phyloP scores from a whole-genome alignment of 768 basidiomycete species.

The Leccinellum rugosiceps region DNA sequence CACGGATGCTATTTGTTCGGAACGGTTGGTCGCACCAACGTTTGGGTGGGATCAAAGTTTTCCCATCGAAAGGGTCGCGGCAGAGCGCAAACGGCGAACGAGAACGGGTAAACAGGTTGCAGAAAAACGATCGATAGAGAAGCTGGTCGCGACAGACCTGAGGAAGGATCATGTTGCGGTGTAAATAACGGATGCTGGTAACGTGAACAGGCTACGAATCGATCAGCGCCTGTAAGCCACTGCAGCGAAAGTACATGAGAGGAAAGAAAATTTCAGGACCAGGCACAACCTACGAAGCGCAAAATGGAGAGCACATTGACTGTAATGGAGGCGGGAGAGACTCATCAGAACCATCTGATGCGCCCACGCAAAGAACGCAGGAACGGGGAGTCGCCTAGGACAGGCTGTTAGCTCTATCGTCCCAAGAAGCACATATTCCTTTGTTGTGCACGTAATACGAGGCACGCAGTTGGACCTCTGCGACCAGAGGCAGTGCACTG shows the following conservation, averaged over 20 bases:
- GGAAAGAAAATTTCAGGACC: conserved; percentile 6
- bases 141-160: not conserved
- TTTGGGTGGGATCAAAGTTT: conserved; percentile 1
- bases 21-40: conserved; percentile 4
- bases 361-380: conserved; percentile 9
- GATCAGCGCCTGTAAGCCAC: not conserved
- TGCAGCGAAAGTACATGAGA: not conserved
- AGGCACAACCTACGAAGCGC: conserved; percentile 11
- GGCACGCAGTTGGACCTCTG: not conserved
- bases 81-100: not conserved
- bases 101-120: not conserved
- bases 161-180: not conserved
- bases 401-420: not conserved
- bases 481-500: not conserved
- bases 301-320: conserved; percentile 1
- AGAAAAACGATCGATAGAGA: not conserved
- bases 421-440: conserved; percentile 4
- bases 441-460: conserved; percentile 3
- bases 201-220: not conserved
- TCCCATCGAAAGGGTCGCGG: conserved; percentile 24
- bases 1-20: not conserved
- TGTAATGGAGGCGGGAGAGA: conserved; percentile 8
- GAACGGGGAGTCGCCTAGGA: not conserved
- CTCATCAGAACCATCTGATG: conserved; percentile 16
- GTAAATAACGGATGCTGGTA: not conserved